Percentiles rank a stretch among this genome's conserved stretches.
These are phyloP conservation scores for Salix viminalis DNA, from an alignment of 345 rosid genomes.

Conservation along the genomic window DNA sequence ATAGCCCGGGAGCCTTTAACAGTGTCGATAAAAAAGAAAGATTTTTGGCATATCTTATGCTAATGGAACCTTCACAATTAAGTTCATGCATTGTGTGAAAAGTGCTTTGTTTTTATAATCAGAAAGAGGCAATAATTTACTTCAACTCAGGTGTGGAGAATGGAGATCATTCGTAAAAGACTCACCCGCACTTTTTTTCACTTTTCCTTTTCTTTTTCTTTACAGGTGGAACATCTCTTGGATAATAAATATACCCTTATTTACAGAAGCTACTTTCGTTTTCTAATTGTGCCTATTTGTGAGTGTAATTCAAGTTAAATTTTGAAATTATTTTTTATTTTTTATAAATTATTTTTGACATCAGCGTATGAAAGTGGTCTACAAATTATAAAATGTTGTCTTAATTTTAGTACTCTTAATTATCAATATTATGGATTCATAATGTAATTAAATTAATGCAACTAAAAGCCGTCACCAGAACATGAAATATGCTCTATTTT, in stretches of 20 bases:
- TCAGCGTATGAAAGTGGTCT: too few relatives aligned
- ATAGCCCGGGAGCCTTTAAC: background rate
- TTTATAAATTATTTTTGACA: too few relatives aligned
- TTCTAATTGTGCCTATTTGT: background rate
- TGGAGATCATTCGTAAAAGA: background rate
- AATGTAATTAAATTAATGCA: background rate
- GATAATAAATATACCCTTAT: background rate
- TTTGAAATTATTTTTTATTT: too few relatives aligned
- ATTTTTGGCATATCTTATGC: background rate
- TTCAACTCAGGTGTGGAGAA: background rate
- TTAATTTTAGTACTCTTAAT: background rate
- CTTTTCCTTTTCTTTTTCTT: background rate
- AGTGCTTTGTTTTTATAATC: slow-evolving; percentile 25
- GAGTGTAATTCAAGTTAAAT: too few relatives aligned
- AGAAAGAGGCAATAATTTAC: slow-evolving; percentile 2
- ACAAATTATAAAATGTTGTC: too few relatives aligned
- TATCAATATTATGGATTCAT: background rate
- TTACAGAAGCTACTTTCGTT: slow-evolving; percentile 8
- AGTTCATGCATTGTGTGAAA: slow-evolving; percentile 17
- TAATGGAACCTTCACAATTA: slow-evolving; percentile 18
- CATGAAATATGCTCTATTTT: background rate
- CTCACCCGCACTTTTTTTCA: background rate
- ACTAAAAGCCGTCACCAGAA: background rate
- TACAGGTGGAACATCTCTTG: slow-evolving; percentile 4
- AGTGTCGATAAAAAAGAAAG: too few relatives aligned